Conservation (phyloP, 2,329 filamentous ascomycete species). For the Metarhizium rileyi region DNA sequence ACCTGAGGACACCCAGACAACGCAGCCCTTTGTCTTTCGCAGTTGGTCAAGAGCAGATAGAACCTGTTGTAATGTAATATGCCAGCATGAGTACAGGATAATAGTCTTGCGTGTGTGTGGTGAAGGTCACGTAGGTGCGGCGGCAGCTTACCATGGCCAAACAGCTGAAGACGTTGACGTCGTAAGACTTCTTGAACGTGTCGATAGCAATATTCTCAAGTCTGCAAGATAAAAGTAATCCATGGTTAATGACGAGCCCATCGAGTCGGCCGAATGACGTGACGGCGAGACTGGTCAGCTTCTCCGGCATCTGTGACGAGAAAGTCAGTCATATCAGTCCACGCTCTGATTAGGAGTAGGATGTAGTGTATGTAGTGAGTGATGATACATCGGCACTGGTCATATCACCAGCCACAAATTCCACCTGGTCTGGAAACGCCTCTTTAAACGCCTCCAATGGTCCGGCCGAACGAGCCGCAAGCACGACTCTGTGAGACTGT, state of each 20-base stretch:
- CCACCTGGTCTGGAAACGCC: conserved; percentile 43
- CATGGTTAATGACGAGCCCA: conserved; percentile 81
- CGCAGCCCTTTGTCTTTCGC: conserved; percentile 56
- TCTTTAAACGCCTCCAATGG: conserved; percentile 40
- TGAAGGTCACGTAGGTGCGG: neutral
- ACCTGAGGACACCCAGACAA: conserved; percentile 74
- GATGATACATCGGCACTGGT: conserved; percentile 36
- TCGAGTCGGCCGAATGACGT: conserved; percentile 65
- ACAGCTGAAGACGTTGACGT: conserved; percentile 80
- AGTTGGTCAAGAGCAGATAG: conserved; percentile 62
- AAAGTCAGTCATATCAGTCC: neutral
- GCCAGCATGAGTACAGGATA: neutral
- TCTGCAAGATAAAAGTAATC: conserved; percentile 64
- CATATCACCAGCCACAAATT: conserved; percentile 46
- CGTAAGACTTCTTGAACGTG: conserved; percentile 67
- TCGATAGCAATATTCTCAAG: conserved; percentile 58
- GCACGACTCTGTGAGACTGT: conserved; percentile 46
- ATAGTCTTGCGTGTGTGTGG: neutral
- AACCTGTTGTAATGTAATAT: conserved; percentile 38
- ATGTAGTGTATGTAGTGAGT: too few relatives aligned
- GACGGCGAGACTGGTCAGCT: conserved; percentile 56
- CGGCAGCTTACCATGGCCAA: conserved; percentile 56
- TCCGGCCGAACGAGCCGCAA: conserved; percentile 44
- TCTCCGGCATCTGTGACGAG: conserved; percentile 38
- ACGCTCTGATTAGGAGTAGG: neutral